These are phyloP conservation scores for Leccinum insigne DNA, from an alignment of 1,284 basidiomycete species.

Conservation along the genomic window DNA sequence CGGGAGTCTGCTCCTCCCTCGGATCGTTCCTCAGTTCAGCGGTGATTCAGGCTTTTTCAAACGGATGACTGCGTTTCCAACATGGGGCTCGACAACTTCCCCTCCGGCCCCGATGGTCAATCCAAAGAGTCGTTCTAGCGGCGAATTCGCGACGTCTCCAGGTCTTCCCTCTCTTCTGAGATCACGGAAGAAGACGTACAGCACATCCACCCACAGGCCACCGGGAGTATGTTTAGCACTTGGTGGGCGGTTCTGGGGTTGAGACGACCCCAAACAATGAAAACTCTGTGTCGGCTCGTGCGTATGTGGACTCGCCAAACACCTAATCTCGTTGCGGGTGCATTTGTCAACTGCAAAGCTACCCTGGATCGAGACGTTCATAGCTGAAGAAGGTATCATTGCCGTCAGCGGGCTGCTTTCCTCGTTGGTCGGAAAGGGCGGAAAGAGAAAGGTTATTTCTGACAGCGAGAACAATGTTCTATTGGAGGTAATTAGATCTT, in stretches of 20 bases:
- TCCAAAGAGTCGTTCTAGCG: conserved; percentile 38
- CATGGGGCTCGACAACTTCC: conserved; percentile 51
- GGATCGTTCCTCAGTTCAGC: conserved; percentile 66
- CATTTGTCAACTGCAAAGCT: conserved; percentile 84
- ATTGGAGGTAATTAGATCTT: conserved; percentile 75
- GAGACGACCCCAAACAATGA: conserved; percentile 42
- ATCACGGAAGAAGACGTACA: conserved; percentile 36
- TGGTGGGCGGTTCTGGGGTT: conserved; percentile 71
- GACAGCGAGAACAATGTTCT: conserved; percentile 73
- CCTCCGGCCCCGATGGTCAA: conserved; percentile 31
- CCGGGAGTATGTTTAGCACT: conserved; percentile 73
- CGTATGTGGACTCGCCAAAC: conserved; percentile 75
- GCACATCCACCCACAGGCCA: conserved; percentile 62
- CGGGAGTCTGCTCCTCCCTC: conserved; percentile 53
- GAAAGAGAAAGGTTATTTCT: conserved; percentile 55
- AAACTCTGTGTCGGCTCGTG: conserved; percentile 49
- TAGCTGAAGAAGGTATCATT: conserved; percentile 69
- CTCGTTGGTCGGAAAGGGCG: conserved; percentile 59
- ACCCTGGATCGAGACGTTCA: conserved; percentile 79
- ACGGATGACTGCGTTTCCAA: conserved; percentile 66
- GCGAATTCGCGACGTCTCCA: conserved; percentile 36
- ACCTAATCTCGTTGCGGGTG: conserved; percentile 83
- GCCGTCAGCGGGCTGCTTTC: conserved; percentile 59
- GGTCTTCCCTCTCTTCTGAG: conserved; percentile 24
- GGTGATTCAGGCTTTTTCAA: conserved; percentile 69